Conservation (phyloP, 2,329 filamentous ascomycete species). For the Fusarium algeriense region DNA sequence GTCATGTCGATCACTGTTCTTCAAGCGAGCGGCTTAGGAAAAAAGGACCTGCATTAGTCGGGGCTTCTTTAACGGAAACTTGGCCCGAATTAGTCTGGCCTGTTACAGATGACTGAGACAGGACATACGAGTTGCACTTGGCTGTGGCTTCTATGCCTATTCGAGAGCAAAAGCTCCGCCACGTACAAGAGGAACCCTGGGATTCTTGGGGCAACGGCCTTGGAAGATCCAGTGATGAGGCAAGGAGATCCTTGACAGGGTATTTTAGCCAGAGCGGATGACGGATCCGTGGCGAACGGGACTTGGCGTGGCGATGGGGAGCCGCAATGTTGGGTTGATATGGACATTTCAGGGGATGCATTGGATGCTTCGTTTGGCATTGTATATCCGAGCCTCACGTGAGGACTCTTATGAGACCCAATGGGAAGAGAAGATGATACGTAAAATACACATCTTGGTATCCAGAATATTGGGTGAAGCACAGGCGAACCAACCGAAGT, state of each 20-base stretch:
- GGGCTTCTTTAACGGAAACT: not conserved
- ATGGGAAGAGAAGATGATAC: not conserved
- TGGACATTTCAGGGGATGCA: not conserved
- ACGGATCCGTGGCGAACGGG: slow-evolving; percentile 11
- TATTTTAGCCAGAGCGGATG: not conserved
- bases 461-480: not conserved
- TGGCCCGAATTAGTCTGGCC: not conserved
- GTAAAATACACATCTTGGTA: slow-evolving; percentile 2
- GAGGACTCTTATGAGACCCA: not conserved
- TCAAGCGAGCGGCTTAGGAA: not conserved
- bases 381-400: slow-evolving; percentile 7
- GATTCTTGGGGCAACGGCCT: not conserved
- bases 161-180: slow-evolving; percentile 1
- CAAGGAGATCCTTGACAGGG: not conserved
- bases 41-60: slow-evolving; percentile 28
- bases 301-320: slow-evolving; percentile 6
- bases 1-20: slow-evolving; percentile 29
- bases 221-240: not conserved
- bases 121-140: slow-evolving; percentile 5
- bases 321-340: not conserved
- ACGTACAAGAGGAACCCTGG: not conserved
- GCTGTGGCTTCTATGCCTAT: slow-evolving; percentile 6
- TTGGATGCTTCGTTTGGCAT: not conserved
- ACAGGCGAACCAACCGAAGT: slow-evolving; percentile 11
- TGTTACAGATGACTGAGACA: not conserved